Evolutionary conservation across 1,284 basidiomycete species (phyloP).

Genomic region (Coniferiporia sulphurascens): DNA sequence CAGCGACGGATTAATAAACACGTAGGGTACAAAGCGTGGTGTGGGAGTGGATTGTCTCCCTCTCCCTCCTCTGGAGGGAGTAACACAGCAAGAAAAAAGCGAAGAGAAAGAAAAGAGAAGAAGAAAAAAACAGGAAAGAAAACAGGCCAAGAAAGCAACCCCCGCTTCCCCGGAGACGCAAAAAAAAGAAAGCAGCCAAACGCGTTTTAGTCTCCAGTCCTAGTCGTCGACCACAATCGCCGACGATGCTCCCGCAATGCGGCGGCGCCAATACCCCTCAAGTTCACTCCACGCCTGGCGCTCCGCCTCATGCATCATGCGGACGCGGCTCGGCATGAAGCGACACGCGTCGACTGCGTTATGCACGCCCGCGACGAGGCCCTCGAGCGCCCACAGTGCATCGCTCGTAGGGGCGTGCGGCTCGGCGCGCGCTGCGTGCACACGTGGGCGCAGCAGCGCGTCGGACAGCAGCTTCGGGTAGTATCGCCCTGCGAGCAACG

Average conservation of each 20-base stretch:
- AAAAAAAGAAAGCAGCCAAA: not conserved
- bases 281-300: conserved; percentile 40
- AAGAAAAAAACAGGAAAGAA: no score
- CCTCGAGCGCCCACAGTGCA: conserved; percentile 63
- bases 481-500: conserved; percentile 67
- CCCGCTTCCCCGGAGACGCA: no score
- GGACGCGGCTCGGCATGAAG: conserved; percentile 44
- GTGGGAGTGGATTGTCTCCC: no score
- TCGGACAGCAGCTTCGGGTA: conserved; percentile 64
- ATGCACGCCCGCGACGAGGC: conserved; percentile 54
- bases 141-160: no score
- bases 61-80: no score
- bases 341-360: conserved; percentile 59
- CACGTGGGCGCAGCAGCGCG: conserved; percentile 46
- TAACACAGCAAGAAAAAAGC: no score
- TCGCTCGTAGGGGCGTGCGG: conserved; percentile 36
- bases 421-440: conserved; percentile 27
- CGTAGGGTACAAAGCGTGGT: no score
- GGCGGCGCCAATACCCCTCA: conserved; percentile 32
- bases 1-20: no score
- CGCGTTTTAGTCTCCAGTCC: not conserved
- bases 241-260: conserved; percentile 31
- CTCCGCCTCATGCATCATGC: conserved; percentile 58
- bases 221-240: conserved; percentile 7
- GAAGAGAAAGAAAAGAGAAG: no score